These are phyloP conservation scores for Pythium pyrilobum DNA, from an alignment of 352 stramenopile species.

Conservation along the genomic window DNA sequence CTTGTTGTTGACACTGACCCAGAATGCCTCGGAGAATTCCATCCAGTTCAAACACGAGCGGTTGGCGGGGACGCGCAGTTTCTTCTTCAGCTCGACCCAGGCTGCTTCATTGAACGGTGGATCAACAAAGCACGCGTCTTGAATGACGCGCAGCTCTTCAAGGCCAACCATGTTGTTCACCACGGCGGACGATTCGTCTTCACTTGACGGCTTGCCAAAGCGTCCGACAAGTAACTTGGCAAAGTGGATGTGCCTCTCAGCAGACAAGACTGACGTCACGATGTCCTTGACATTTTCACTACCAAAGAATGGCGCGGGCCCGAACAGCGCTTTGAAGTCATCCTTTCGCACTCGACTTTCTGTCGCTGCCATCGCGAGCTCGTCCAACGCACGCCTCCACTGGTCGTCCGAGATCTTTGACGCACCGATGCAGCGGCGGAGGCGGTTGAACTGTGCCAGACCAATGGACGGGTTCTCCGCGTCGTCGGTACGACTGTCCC, in stretches of 20 bases:
- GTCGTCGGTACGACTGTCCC: not conserved
- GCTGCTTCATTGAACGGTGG: slow-evolving; percentile 13
- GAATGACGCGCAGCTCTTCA: slow-evolving; percentile 28
- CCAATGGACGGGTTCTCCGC: slow-evolving; percentile 21
- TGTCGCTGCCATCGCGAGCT: slow-evolving; percentile 19
- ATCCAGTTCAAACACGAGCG: slow-evolving; percentile 34
- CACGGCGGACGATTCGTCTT: not conserved
- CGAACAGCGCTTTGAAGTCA: slow-evolving; percentile 56
- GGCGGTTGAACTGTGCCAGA: slow-evolving; percentile 34
- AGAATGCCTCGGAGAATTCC: slow-evolving; percentile 38
- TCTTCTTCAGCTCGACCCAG: slow-evolving; percentile 34
- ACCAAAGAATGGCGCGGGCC: slow-evolving; percentile 48
- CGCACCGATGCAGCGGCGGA: slow-evolving; percentile 35
- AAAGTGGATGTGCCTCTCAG: slow-evolving; percentile 42
- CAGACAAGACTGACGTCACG: slow-evolving; percentile 35
- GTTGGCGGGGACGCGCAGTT: slow-evolving; percentile 17
- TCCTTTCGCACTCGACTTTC: slow-evolving; percentile 18
- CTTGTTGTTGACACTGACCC: slow-evolving; percentile 25
- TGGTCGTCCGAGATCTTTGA: slow-evolving; percentile 15
- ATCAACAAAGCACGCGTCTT: slow-evolving; percentile 28
- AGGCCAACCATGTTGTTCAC: slow-evolving; percentile 26
- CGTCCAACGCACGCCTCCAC: slow-evolving; percentile 39
- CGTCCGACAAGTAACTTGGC: slow-evolving; percentile 29
- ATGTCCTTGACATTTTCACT: slow-evolving; percentile 32
- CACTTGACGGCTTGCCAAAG: slow-evolving; percentile 28